A percentile compares a stretch with the other conserved stretches of the same genome.
Conservation (phyloP, 2,329 filamentous ascomycete species). For the Lecanicillium sp. region DNA sequence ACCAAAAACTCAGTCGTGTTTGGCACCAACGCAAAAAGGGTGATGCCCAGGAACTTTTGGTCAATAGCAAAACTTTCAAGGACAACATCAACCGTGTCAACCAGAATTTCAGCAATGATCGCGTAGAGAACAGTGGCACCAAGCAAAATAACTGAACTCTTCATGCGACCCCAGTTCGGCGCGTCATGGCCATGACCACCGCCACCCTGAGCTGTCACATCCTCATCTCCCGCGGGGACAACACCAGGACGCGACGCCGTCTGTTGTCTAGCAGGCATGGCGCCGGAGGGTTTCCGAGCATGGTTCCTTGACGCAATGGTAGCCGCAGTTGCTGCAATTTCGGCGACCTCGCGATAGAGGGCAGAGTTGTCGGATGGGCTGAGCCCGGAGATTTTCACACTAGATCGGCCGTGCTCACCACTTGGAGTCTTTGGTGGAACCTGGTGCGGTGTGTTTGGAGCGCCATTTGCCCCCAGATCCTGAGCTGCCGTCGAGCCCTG, state of each 20-base stretch:
- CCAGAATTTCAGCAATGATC: constrained; percentile 93
- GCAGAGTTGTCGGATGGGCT: constrained; percentile 74
- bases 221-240: constrained; percentile 38
- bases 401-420: constrained; percentile 28
- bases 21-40: constrained; percentile 89
- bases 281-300: constrained; percentile 28
- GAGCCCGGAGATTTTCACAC: constrained; percentile 57
- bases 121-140: constrained; percentile 87
- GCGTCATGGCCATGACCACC: constrained; percentile 71
- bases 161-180: constrained; percentile 93
- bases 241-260: constrained; percentile 24
- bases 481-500: constrained; percentile 27
- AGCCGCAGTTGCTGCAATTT: constrained; percentile 87
- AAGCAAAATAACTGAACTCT: constrained; percentile 84
- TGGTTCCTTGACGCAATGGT: constrained; percentile 61
- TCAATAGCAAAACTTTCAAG: constrained; percentile 84
- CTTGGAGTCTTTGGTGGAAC: constrained; percentile 62
- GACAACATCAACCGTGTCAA: constrained; percentile 96
- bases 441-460: constrained; percentile 53
- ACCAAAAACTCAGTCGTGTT: constrained; percentile 98
- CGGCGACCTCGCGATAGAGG: constrained; percentile 78
- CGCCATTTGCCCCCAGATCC: constrained; percentile 31
- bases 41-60: constrained; percentile 95
- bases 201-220: constrained; percentile 20
- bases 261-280: constrained; percentile 13